Evolutionary conservation across 345 rosid species (phyloP).

Genomic region (Rhizophora apiculata): DNA sequence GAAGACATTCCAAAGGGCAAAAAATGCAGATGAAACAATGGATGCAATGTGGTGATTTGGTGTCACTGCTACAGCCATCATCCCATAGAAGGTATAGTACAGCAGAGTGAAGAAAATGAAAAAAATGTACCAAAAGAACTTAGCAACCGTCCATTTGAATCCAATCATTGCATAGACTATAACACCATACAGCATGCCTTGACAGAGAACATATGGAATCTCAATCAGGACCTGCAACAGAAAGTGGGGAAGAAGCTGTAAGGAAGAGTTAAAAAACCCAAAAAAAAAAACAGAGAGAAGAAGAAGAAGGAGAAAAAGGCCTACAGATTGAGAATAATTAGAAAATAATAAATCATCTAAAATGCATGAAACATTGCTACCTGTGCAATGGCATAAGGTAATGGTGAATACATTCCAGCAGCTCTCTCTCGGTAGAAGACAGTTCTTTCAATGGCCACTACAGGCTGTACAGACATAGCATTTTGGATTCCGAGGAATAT

Average conservation of each 20-base stretch:
- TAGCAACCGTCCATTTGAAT: conserved; percentile 50
- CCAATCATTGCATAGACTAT: conserved; percentile 69
- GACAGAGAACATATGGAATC: conserved; percentile 51
- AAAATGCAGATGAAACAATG: conserved; percentile 54
- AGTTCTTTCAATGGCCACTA: conserved; percentile 62
- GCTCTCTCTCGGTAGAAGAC: conserved; percentile 73
- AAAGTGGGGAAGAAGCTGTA: too few relatives aligned
- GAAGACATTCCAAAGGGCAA: conserved; percentile 55
- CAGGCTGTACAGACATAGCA: conserved; percentile 60
- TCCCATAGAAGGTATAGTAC: conserved; percentile 68
- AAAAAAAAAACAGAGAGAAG: too few relatives aligned
- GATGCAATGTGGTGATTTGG: conserved; percentile 59
- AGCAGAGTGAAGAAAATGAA: conserved; percentile 60
- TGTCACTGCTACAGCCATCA: conserved; percentile 71
- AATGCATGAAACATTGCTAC: conserved; percentile 7
- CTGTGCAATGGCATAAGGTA: conserved; percentile 50
- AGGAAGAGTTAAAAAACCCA: too few relatives aligned
- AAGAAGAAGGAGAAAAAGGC: too few relatives aligned
- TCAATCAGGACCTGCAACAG: conserved; percentile 54
- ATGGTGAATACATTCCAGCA: conserved; percentile 54
- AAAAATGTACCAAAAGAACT: conserved; percentile 67
- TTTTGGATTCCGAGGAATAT: conserved; percentile 64
- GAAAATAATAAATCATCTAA: too few relatives aligned
- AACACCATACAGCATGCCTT: conserved; percentile 46
- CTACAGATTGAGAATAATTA: too few relatives aligned